Base-by-base conservation (phyloP, 2,329 filamentous ascomycete genomes). In the Pestalotiopsis sp. region DNA sequence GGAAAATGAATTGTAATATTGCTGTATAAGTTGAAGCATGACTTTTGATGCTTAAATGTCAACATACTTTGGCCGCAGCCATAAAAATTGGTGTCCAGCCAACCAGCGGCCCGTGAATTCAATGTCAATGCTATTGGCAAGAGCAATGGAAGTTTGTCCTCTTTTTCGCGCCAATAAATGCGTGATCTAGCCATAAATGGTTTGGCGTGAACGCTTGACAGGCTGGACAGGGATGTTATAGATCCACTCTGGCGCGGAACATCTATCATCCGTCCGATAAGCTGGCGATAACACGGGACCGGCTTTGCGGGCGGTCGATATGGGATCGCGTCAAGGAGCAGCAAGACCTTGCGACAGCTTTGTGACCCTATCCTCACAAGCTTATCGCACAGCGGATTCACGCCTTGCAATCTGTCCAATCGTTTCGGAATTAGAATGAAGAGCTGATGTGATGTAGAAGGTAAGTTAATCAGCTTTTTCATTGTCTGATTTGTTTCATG, bases 311-410 rank as follows among this genome's bases (percentile, higher is more conserved):
- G 20, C 45, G 17, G n/a, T 66, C 59, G 64, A 66, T 41, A 65
- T 65, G 36, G 62, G 27, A 59, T 59, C 59, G 59, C 59, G 59
- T 62, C 59, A 62, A 39, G 59, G 27, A 38, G 25, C 61, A 41
- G 39, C 52, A 66, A 60, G 64, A 38, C 64, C 55, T 55, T 66
- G 64, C 64, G 64, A 66, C 55, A 66, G 64, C 64, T 66, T 65
- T 65, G 39, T 66, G 39, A 38, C 49, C 49, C 64, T 13, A 39
- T 31, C 20, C n/a, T 25, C 31, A 31, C 64, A 36, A 65, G 52
- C 64, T 66, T 31, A 57, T 55, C 63, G 23, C 49, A 57, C 49
- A 23, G 12, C 39, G 27, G 49, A 25, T 45, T 36, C 36, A 39
- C 27, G 25, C 27, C 41, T 49, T 9, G 6, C 20, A 7, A 20